phyloP scores from a whole-genome alignment of 139 green algal species.

The Tetraselmis striata region DNA sequence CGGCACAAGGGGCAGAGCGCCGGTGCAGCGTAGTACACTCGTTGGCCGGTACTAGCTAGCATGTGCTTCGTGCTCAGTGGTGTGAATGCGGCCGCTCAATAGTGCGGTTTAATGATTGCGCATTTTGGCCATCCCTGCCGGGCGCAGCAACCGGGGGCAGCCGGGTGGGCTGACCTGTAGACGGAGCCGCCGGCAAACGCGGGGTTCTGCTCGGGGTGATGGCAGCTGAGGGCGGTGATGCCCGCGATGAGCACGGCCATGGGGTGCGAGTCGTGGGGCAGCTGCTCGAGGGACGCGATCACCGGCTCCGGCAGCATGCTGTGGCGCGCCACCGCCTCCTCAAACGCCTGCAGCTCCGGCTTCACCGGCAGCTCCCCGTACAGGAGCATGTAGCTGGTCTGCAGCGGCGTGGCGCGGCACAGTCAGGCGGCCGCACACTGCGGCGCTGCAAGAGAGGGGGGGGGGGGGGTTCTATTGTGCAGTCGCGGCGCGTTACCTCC shows the following conservation, averaged over 20 bases:
- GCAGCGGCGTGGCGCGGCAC: too few species aligned
- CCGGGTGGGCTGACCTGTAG: conserved; percentile 57
- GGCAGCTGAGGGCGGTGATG: conserved; percentile 63
- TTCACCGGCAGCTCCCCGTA: conserved; percentile 76
- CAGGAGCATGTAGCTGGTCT: conserved; percentile 63
- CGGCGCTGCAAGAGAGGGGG: neutral
- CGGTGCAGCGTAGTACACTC: too few species aligned
- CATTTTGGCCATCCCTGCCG: too few species aligned
- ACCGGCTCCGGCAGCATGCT: conserved; percentile 72
- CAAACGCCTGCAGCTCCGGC: conserved; percentile 49
- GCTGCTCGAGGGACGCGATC: conserved; percentile 55
- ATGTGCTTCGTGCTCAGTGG: too few species aligned
- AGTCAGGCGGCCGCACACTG: neutral
- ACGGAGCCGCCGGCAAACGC: conserved; percentile 82
- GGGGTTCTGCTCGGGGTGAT: conserved; percentile 77
- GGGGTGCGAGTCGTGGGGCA: conserved; percentile 90
- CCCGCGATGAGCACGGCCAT: conserved; percentile 85
- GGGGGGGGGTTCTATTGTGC: too few species aligned
- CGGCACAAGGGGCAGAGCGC: too few species aligned
- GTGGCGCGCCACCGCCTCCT: conserved; percentile 80
- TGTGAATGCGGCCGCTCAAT: too few species aligned
- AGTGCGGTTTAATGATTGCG: too few species aligned
- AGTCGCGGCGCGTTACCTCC: too few species aligned
- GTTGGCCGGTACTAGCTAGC: too few species aligned
- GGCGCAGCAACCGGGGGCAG: too few species aligned